Evolutionary conservation across 768 basidiomycete species (phyloP).

Genomic region (Auriscalpium orientale): DNA sequence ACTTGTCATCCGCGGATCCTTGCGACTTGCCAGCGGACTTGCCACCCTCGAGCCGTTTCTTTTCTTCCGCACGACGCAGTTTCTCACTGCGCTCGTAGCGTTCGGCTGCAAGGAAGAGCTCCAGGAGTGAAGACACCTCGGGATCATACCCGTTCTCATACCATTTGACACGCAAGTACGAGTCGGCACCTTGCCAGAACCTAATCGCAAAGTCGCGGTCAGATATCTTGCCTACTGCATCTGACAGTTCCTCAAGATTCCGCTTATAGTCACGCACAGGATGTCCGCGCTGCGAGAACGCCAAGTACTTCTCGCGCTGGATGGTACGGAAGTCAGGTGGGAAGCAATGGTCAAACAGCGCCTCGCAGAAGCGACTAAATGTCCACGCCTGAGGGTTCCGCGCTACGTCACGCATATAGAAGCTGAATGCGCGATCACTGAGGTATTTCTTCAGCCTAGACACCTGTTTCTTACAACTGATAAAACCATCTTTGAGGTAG

Average conservation of each 20-base stretch:
- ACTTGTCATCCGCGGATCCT: background rate
- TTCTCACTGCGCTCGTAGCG: background rate
- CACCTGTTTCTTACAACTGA: background rate
- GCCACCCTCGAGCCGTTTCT: too few species aligned
- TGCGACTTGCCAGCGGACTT: background rate
- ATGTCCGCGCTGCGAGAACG: background rate
- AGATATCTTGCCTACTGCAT: background rate
- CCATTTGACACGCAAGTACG: background rate
- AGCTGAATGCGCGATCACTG: background rate
- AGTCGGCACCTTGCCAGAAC: background rate
- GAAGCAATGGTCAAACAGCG: background rate
- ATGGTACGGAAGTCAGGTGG: background rate
- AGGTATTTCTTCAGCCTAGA: background rate
- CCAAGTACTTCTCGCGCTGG: background rate
- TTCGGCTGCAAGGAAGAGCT: background rate
- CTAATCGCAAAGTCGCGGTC: background rate
- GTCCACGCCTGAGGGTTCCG: background rate
- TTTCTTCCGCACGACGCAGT: background rate
- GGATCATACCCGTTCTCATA: background rate
- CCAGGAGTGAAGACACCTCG: background rate
- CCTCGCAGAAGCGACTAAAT: background rate
- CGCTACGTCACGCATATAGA: background rate
- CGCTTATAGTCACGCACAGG: background rate
- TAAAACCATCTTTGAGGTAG: background rate
- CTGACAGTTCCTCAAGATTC: background rate